Base-by-base conservation (phyloP, 2,329 filamentous ascomycete genomes). In the Cytospora mali region DNA sequence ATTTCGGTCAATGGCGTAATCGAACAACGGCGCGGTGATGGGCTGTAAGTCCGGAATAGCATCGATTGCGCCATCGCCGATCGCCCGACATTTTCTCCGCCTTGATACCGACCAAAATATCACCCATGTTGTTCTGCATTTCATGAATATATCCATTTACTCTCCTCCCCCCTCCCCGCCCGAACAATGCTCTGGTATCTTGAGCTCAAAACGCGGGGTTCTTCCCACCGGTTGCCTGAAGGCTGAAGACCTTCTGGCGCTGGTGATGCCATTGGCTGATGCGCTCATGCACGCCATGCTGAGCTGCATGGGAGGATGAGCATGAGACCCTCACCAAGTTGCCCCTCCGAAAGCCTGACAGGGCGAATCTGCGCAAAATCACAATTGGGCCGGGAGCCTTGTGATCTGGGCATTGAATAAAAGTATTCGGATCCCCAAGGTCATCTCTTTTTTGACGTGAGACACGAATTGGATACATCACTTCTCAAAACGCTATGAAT, bases 321-420 rank as follows among this genome's bases (percentile, higher is more conserved):
- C 42, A 54, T 63, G 61, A n/a, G n/a, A 63, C 61, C 61, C 31
- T 9, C 29, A 33, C 14, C 33, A 39, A 18, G 29, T 14, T 35
- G 55, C 50, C 23, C 31, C 53, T 16, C 33, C 27, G 42, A 46
- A 5, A 46, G 42, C 42, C 42, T 55, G 50, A 56, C 52, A 61
- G 33, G 62, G 62, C 62, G 53, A 50, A 42, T 53, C 62, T 64
- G 62, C 62, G 62, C 62, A 64, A 58, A 62, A 64, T 58, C 58
- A 10, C 28, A 42, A 14, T 28, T 62, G 35, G 25, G 50, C 59
- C 42, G 16, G 23, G 39, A 57, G 46, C 52, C 57, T 55, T 39
- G 51, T 31, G 42, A 42, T 35, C 10, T 27, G 48, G 50, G 35
- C 21, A 48, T 10, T 11, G 35, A 60, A 53, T 51, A 60, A 60